These are phyloP conservation scores for Adansonia grandidieri DNA, from an alignment of 441 rosid genomes.

Conservation along the genomic window DNA sequence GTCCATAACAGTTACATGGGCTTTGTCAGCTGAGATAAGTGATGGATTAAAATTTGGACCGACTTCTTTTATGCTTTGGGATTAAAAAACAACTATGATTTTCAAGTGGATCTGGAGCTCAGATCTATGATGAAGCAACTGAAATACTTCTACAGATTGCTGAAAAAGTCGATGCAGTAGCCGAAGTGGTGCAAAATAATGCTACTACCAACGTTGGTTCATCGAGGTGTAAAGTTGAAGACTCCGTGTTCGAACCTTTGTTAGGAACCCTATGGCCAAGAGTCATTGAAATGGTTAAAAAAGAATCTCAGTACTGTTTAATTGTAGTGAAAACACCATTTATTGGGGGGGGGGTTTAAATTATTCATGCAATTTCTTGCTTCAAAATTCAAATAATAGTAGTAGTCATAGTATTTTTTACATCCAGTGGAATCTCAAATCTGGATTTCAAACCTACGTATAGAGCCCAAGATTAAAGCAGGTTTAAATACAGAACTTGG, in stretches of 20 bases:
- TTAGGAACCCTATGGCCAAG: slow-evolving; percentile 27
- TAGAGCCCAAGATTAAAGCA: too few species aligned
- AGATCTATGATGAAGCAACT: slow-evolving; percentile 22
- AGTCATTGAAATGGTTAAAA: background rate
- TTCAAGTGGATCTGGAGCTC: slow-evolving; percentile 35
- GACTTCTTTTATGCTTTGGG: too few species aligned
- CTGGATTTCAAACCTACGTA: background rate
- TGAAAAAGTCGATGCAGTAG: slow-evolving; percentile 47
- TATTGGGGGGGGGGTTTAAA: background rate
- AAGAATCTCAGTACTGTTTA: background rate
- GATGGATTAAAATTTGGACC: too few species aligned
- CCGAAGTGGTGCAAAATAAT: slow-evolving; percentile 39
- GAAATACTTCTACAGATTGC: slow-evolving; percentile 53
- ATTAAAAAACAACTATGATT: too few species aligned
- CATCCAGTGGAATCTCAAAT: too few species aligned
- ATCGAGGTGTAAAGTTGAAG: slow-evolving; percentile 24
- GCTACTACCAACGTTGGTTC: slow-evolving; percentile 16
- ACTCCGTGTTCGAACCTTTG: slow-evolving; percentile 33
- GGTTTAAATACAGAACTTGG: background rate
- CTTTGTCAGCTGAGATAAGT: too few species aligned
- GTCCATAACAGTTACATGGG: background rate
- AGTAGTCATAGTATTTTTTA: too few species aligned
- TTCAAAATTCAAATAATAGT: too few species aligned
- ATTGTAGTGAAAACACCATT: background rate
- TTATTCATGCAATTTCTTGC: background rate